These are phyloP conservation scores for Poa annua DNA, from an alignment of 176 grass and related monocot species.

Conservation along the genomic window DNA sequence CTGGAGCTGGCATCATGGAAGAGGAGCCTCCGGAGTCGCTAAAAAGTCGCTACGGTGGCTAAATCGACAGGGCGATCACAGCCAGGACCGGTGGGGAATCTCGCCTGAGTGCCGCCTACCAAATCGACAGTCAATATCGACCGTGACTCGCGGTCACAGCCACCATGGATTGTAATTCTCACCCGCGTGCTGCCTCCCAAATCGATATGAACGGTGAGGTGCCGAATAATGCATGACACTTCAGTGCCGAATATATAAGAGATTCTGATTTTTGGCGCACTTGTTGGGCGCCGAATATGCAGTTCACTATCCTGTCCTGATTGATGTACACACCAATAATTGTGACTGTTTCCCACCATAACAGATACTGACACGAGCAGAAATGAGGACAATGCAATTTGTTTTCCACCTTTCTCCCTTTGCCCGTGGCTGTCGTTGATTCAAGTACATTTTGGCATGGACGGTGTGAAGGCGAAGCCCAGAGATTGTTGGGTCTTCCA, in stretches of 20 bases:
- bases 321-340: slow-evolving; percentile 34
- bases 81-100: slow-evolving; percentile 3
- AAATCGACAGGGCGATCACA: neutral
- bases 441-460: slow-evolving; percentile 29
- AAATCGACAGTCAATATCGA: neutral
- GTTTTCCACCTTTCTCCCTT: neutral
- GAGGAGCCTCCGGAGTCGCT: slow-evolving; percentile 80
- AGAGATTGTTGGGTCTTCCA: slow-evolving; percentile 33
- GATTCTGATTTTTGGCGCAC: neutral
- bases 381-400: slow-evolving; percentile 5
- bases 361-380: neutral
- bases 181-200: neutral
- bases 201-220: neutral
- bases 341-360: neutral
- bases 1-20: slow-evolving; percentile 80
- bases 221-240: slow-evolving; percentile 42
- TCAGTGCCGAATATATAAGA: neutral
- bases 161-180: slow-evolving; percentile 12
- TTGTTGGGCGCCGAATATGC: neutral
- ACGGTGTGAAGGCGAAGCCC: slow-evolving; percentile 34
- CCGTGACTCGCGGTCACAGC: neutral
- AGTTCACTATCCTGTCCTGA: slow-evolving; percentile 5
- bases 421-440: neutral
- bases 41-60: slow-evolving; percentile 80
- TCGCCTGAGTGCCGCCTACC: neutral